A percentile compares a stretch with the other conserved stretches of the same genome.
phyloP scores from a whole-genome alignment of 129 eudicot species.

The Calendula officinalis region DNA sequence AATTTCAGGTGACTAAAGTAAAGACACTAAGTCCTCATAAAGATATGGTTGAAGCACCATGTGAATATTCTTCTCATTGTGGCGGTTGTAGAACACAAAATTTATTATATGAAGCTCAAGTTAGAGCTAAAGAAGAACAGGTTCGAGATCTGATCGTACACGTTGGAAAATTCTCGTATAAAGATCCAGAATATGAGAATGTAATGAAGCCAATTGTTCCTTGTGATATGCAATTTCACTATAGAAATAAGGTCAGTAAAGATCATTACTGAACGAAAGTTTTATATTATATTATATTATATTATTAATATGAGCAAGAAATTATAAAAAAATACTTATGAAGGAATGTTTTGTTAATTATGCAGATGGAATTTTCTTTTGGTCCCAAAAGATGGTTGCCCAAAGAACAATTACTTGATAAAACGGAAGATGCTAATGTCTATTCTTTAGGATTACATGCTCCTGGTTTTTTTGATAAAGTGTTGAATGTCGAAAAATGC shows the following conservation, averaged over 20 bases:
- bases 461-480: conserved; percentile 95
- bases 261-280: no score
- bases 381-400: conserved; percentile 82
- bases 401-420: conserved; percentile 48
- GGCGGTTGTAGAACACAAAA: conserved; percentile 93
- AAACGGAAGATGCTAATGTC: conserved; percentile 38
- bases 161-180: conserved; percentile 71
- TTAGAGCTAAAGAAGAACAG: conserved; percentile 84
- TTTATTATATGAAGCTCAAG: conserved; percentile 81
- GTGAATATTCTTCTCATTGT: conserved; percentile 84
- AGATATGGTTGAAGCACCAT: conserved; percentile 90
- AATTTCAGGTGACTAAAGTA: conserved; percentile 74
- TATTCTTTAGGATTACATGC: conserved; percentile 93
- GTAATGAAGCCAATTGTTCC: conserved; percentile 90
- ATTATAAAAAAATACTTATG: conserved; percentile 1
- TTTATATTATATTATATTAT: no score
- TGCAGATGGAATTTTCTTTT: conserved; percentile 96
- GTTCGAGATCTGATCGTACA: conserved; percentile 75
- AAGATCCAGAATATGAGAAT: conserved; percentile 45
- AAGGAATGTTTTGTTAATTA: conserved; percentile 13
- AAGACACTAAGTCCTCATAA: conserved; percentile 71
- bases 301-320: conserved; percentile 7
- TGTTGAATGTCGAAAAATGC: conserved; percentile 76
- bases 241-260: conserved; percentile 82
- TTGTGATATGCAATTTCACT: conserved; percentile 85